phyloP scores from a whole-genome alignment of 2,329 filamentous ascomycete species.

The Emergomyces pasteurianus region DNA sequence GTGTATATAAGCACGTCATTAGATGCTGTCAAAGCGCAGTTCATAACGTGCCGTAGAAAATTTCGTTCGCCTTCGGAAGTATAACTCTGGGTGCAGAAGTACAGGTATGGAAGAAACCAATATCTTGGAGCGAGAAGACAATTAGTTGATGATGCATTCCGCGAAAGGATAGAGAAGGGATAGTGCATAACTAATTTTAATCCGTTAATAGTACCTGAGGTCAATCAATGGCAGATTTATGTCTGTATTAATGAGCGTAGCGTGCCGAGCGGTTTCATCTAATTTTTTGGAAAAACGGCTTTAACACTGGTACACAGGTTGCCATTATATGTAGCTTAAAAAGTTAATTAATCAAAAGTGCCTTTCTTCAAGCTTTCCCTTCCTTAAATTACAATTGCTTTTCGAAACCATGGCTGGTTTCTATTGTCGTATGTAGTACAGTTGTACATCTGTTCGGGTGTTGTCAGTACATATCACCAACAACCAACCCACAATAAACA shows the following conservation, averaged over 20 bases:
- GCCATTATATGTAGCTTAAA: no score
- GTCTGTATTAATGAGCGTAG: background rate
- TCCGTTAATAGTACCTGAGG: background rate
- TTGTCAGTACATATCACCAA: background rate
- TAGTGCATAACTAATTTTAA: background rate
- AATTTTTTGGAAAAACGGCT: no score
- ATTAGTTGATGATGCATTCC: background rate
- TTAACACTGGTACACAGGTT: no score
- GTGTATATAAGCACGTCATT: slow-evolving; percentile 62
- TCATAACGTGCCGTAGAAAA: background rate
- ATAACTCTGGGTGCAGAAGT: background rate
- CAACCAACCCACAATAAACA: background rate
- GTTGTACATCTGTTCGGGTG: background rate
- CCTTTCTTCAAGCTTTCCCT: background rate
- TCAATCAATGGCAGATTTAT: background rate
- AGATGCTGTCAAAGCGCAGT: background rate
- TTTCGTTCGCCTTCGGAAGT: background rate
- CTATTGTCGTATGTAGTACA: background rate
- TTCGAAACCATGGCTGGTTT: background rate
- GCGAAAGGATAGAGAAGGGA: background rate
- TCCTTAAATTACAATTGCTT: background rate
- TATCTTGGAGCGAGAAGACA: background rate
- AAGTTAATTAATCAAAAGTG: no score
- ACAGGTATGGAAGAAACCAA: background rate
- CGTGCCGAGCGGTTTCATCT: background rate